Base-by-base conservation (phyloP, 192 early-diverging fungal species). In the Jimgerdemannia lactiflua region DNA sequence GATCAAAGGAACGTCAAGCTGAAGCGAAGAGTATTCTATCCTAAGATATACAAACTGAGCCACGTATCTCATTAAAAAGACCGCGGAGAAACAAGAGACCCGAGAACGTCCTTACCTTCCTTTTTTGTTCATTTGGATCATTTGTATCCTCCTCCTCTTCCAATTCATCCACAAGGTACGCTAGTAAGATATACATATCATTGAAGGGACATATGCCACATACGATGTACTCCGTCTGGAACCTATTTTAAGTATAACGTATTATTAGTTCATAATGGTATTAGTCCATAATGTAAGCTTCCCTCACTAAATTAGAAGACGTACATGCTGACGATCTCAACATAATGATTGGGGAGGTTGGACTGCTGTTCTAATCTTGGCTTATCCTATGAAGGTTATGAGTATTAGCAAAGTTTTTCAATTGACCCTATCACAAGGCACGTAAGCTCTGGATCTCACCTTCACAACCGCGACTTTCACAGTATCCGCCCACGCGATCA, bases 401-500 rank as follows among this genome's bases (percentile, higher is more conserved):
- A 49, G 40, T 72, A 42, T 43, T 8, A 65, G 20, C 29, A 64
- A 64, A 29, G 29, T 29, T 29, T 29, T 29, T 29, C 29, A 29
- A 29, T 29, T 29, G 29, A 29, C 29, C 29, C 29, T 29, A 29
- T 29, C 29, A 29, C 29, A 29, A 29, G 29, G 29, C 29, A 29
- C 29, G 29, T 29, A 29, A 29, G 29, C 29, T 29, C 1, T 29
- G 29, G 29, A 29, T 10, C 71, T 76, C 75, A 86, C 92, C 73
- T 90, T 91, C 42, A 99, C 87, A 3, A 85, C 82, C 17, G 93
- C 93, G 10, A 98, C 86, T 76, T 94, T 97, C 54, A 99, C 94
- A 71, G 86, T 89, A 76, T 98, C 92, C 7, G 95, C 98, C 98
- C 98, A 99, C 0, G 95, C 98, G 71, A 98, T 91, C 18, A 98